Conservation (phyloP, 352 stramenopile species). For the Globisporangium yorkense region DNA sequence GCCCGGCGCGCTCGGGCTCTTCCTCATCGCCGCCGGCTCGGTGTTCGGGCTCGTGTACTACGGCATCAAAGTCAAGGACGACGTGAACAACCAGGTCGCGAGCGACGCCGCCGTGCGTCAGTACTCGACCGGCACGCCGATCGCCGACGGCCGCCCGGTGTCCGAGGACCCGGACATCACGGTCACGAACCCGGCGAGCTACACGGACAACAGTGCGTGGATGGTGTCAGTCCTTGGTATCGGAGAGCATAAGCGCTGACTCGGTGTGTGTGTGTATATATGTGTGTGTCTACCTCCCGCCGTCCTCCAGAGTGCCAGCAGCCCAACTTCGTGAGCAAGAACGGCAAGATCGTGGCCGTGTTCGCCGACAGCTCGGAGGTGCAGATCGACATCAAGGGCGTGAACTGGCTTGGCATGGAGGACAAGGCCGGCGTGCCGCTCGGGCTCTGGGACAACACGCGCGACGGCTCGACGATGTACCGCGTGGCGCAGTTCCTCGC, state of each 20-base stretch:
- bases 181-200: conserved; percentile 67
- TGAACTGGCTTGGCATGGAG: conserved; percentile 86
- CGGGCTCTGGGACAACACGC: conserved; percentile 77
- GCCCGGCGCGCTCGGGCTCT: conserved; percentile 61
- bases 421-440: conserved; percentile 61
- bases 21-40: conserved; percentile 51
- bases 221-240: not conserved
- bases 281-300: not conserved
- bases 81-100: conserved; percentile 44
- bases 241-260: not conserved
- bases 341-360: conserved; percentile 60
- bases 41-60: conserved; percentile 72
- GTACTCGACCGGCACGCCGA: conserved; percentile 57
- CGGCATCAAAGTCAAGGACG: conserved; percentile 52
- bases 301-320: conserved; percentile 50
- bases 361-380: conserved; percentile 44
- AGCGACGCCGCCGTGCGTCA: conserved; percentile 45
- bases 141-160: conserved; percentile 47
- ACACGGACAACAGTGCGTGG: conserved; percentile 45
- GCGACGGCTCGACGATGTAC: conserved; percentile 75
- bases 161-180: conserved; percentile 42
- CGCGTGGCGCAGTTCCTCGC: conserved; percentile 64
- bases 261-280: not conserved
- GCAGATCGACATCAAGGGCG: conserved; percentile 77
- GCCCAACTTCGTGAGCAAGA: conserved; percentile 79